Conservation (phyloP, 2,329 filamentous ascomycete genomes). For the Alternaria ventricosa region DNA sequence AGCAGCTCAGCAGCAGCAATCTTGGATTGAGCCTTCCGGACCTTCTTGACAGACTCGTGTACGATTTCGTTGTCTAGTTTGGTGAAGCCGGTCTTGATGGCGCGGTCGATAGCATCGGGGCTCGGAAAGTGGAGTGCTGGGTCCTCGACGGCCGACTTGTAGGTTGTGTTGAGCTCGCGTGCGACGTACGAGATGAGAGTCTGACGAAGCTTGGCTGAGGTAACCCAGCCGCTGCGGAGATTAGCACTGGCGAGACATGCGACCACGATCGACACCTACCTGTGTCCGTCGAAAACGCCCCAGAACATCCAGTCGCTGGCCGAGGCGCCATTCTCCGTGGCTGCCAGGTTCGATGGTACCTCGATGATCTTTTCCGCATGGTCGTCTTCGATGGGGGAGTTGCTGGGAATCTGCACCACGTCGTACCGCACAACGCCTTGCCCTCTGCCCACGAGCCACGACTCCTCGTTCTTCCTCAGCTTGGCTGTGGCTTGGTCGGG, state of each 20-base stretch:
- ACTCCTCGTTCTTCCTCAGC: conserved; percentile 87
- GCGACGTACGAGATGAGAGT: conserved; percentile 91
- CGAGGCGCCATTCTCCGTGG: conserved; percentile 60
- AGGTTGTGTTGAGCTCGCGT: conserved; percentile 89
- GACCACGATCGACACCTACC: conserved; percentile 59
- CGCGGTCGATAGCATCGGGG: conserved; percentile 81
- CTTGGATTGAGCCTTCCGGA: conserved; percentile 87
- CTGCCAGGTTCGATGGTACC: conserved; percentile 69
- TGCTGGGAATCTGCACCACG: conserved; percentile 89
- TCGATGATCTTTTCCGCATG: conserved; percentile 98
- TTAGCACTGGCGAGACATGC: conserved; percentile 8
- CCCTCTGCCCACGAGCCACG: conserved; percentile 86
- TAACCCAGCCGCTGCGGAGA: conserved; percentile 83
- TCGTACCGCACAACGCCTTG: conserved; percentile 94
- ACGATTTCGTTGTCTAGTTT: conserved; percentile 93
- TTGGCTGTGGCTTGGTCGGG: conserved; percentile 92
- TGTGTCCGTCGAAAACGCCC: conserved; percentile 98
- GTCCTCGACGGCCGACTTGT: conserved; percentile 73
- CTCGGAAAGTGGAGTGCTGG: conserved; percentile 68
- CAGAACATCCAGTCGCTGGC: conserved; percentile 99
- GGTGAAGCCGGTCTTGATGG: conserved; percentile 91
- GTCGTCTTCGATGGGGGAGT: conserved; percentile 97
- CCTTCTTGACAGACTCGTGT: conserved; percentile 88
- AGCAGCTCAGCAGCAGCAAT: conserved; percentile 89
- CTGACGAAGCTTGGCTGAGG: conserved; percentile 92